These are phyloP conservation scores for Monosporascus sp. DNA, from an alignment of 2,329 filamentous ascomycete genomes.

Conservation along the genomic window DNA sequence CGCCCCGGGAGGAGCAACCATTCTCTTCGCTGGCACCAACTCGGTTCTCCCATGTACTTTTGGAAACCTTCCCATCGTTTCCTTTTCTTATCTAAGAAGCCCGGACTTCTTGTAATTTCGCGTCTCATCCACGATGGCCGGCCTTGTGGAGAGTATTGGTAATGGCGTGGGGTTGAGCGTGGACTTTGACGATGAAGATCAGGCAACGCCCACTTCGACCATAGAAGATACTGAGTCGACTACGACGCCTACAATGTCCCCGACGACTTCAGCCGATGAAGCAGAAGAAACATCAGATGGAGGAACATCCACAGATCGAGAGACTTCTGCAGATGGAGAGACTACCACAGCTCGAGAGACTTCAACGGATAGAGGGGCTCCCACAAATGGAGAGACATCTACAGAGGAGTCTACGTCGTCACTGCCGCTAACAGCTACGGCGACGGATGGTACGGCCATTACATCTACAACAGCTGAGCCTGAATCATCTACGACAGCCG, in stretches of 20 bases:
- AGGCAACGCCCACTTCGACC: slow-evolving; percentile 1
- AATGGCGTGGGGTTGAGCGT: slow-evolving; percentile 13
- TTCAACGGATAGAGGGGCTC: no score
- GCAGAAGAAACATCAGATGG: slow-evolving; percentile 5
- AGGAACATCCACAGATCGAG: background rate
- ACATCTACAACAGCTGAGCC: background rate
- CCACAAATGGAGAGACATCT: background rate
- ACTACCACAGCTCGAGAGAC: background rate
- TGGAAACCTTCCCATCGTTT: background rate
- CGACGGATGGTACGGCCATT: background rate
- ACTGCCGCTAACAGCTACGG: no score
- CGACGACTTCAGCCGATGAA: slow-evolving; percentile 4
- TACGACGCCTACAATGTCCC: background rate
- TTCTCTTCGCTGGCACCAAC: background rate
- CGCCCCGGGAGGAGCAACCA: background rate
- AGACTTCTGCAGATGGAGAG: background rate
- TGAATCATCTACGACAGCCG: background rate
- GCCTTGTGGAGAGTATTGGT: slow-evolving; percentile 20
- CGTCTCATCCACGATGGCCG: slow-evolving; percentile 20
- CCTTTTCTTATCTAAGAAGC: background rate
- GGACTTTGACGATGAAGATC: slow-evolving; percentile 5
- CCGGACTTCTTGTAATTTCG: slow-evolving; percentile 7
- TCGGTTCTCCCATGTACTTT: background rate
- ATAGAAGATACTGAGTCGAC: slow-evolving; percentile 3
- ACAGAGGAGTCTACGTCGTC: background rate